A percentile compares a stretch with the other conserved stretches of the same genome.
Conservation (phyloP, 2,329 filamentous ascomycete genomes). For the Lachnellula hyalina region DNA sequence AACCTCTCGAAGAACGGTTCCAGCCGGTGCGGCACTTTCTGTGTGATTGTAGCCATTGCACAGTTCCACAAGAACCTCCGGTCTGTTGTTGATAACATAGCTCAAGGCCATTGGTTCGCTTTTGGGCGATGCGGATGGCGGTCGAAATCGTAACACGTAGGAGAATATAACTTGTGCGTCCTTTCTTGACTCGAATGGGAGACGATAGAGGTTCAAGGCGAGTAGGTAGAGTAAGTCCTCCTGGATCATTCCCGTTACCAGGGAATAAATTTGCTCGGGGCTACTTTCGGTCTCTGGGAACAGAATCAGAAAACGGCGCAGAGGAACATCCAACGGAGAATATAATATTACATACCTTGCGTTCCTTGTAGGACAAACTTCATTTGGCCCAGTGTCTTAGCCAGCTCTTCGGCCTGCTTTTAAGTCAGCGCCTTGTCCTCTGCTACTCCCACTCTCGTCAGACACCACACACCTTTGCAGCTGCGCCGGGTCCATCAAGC, state of each 20-base stretch:
- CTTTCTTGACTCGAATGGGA: constrained; percentile 95
- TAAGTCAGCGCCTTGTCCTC: constrained; percentile 16
- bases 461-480: constrained; percentile 45
- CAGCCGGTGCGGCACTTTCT: constrained; percentile 87
- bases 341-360: constrained; percentile 55
- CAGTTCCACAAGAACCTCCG: constrained; percentile 80
- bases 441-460: background rate
- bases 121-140: constrained; percentile 58
- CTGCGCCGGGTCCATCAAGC: constrained; percentile 51
- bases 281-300: constrained; percentile 74
- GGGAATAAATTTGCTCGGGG: constrained; percentile 80
- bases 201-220: constrained; percentile 72
- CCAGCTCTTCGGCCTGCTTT: constrained; percentile 74
- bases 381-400: constrained; percentile 82
- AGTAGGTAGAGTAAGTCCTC: constrained; percentile 86
- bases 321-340: background rate
- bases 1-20: constrained; percentile 82
- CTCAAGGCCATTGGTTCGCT: constrained; percentile 79
- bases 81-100: constrained; percentile 80
- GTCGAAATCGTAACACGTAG: constrained; percentile 86
- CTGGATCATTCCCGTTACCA: constrained; percentile 78
- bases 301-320: constrained; percentile 7
- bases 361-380: constrained; percentile 91
- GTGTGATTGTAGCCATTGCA: constrained; percentile 87
- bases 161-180: constrained; percentile 95